phyloP scores from a whole-genome alignment of 2,329 filamentous ascomycete genomes.

The Tolypocladium paradoxum region DNA sequence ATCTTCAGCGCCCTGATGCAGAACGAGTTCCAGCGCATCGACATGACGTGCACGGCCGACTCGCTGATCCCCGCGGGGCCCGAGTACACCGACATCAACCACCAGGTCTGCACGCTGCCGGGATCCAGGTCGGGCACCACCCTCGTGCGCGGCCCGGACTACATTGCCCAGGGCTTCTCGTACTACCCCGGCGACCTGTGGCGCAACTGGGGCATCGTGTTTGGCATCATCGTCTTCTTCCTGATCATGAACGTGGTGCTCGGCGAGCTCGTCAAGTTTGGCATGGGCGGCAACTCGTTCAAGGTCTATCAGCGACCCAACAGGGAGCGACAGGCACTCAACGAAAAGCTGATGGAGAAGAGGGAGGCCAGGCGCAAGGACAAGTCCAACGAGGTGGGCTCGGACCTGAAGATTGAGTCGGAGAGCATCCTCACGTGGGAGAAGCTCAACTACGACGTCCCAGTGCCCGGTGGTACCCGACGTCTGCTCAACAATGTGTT shows the following conservation, averaged over 20 bases:
- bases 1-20: conserved; percentile 73
- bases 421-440: conserved; percentile 76
- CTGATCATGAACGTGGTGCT: conserved; percentile 64
- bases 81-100: conserved; percentile 56
- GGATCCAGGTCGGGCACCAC: conserved; percentile 58
- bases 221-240: conserved; percentile 66
- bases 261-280: conserved; percentile 68
- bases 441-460: conserved; percentile 67
- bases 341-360: conserved; percentile 50
- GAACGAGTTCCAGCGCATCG: conserved; percentile 67
- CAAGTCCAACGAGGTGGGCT: conserved; percentile 30
- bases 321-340: conserved; percentile 54
- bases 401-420: conserved; percentile 46
- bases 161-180: conserved; percentile 57
- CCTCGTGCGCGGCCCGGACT: conserved; percentile 53
- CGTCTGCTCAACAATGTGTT: conserved; percentile 44
- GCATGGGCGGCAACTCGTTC: conserved; percentile 69
- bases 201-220: conserved; percentile 75
- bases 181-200: conserved; percentile 61
- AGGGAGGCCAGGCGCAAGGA: conserved; percentile 42
- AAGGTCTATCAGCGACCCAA: conserved; percentile 66
- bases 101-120: conserved; percentile 73
- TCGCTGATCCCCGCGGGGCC: conserved; percentile 63
- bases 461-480: conserved; percentile 43
- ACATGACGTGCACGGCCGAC: conserved; percentile 56